These are phyloP conservation scores for Clarireedia homoeocarpa DNA, from an alignment of 2,329 filamentous ascomycete genomes.

Conservation along the genomic window DNA sequence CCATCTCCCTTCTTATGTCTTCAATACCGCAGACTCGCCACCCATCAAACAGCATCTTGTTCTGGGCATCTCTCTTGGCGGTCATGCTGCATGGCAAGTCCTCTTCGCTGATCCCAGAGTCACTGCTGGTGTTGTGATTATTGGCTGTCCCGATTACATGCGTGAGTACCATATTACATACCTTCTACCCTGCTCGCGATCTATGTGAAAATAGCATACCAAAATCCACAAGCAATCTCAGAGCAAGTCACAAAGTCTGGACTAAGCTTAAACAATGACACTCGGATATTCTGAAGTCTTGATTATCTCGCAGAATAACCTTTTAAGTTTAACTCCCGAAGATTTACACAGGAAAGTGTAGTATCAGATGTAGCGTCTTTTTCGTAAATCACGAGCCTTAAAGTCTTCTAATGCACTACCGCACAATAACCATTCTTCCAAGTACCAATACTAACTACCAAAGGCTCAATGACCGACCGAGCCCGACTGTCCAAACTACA, in stretches of 20 bases:
- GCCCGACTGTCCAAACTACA: conserved; percentile 61
- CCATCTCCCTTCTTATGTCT: conserved; percentile 68
- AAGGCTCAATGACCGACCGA: conserved; percentile 65
- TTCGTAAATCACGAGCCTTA: too few relatives aligned
- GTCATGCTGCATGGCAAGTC: conserved; percentile 79
- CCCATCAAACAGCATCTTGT: conserved; percentile 59
- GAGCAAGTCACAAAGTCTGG: neutral
- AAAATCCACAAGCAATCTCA: neutral
- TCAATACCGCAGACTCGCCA: conserved; percentile 39
- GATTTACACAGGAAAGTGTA: too few relatives aligned
- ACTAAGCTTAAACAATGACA: too few relatives aligned
- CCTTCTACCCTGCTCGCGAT: too few relatives aligned
- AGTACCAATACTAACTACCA: neutral
- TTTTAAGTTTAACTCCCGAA: too few relatives aligned
- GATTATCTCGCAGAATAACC: too few relatives aligned
- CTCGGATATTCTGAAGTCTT: too few relatives aligned
- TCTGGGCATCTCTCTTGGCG: conserved; percentile 78
- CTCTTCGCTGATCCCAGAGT: conserved; percentile 73
- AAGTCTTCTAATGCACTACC: too few relatives aligned
- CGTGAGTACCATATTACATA: conserved; percentile 36
- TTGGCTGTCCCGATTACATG: conserved; percentile 85
- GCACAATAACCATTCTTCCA: too few relatives aligned
- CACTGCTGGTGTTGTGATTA: conserved; percentile 68
- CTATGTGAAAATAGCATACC: too few relatives aligned
- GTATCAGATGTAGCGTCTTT: too few relatives aligned